These are phyloP conservation scores for Citrullus amarus DNA, from an alignment of 306 rosid species.

Conservation along the genomic window DNA sequence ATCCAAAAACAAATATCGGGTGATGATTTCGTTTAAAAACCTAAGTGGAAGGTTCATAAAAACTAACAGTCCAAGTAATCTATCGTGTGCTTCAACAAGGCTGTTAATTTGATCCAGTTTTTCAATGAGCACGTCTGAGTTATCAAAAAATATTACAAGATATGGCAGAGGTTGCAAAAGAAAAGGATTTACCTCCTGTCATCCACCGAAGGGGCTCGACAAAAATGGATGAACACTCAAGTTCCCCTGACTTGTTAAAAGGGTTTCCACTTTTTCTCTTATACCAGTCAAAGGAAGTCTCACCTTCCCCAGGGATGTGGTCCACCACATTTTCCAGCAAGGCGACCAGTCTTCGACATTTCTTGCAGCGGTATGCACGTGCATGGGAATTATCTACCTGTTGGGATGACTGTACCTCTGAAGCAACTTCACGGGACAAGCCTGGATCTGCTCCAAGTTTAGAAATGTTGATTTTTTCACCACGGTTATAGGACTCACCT, in stretches of 20 bases:
- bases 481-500: conserved; percentile 71
- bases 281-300: conserved; percentile 53
- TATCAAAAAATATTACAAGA: neutral
- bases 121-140: neutral
- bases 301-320: conserved; percentile 87
- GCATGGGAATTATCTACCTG: conserved; percentile 25
- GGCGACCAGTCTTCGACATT: conserved; percentile 76
- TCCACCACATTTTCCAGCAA: conserved; percentile 69
- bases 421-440: conserved; percentile 35
- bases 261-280: conserved; percentile 68
- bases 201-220: conserved; percentile 92
- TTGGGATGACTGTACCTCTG: conserved; percentile 37
- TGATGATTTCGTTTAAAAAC: neutral
- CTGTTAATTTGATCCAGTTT: neutral
- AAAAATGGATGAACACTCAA: conserved; percentile 83
- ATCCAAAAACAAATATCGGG: neutral
- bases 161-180: neutral
- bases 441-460: conserved; percentile 90
- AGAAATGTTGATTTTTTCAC: conserved; percentile 59
- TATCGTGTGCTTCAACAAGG: neutral
- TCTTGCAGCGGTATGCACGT: conserved; percentile 74
- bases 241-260: conserved; percentile 46
- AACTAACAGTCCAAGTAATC: neutral
- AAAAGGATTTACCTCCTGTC: conserved; percentile 57
- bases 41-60: neutral